Evolutionary conservation across 2,329 filamentous ascomycete species (phyloP).

Genomic region (Trichophyton benhamiae): DNA sequence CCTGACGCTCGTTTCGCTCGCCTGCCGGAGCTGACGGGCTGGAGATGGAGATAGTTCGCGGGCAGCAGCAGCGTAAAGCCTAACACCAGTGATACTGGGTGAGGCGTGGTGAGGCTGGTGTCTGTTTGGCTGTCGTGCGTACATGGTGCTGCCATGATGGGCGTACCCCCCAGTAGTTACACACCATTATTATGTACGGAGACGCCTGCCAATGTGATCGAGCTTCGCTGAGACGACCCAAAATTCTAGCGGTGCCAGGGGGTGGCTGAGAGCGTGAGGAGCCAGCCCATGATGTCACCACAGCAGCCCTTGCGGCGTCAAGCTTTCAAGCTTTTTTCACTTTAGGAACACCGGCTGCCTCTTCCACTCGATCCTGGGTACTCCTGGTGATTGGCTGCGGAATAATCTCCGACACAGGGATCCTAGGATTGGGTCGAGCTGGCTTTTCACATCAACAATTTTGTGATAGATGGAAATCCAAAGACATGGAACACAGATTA

Average conservation of each 20-base stretch:
- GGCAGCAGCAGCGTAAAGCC: too few species aligned
- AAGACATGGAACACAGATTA: background rate
- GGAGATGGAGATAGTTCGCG: too few species aligned
- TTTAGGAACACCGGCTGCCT: background rate
- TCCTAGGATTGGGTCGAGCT: background rate
- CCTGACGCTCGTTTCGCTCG: too few species aligned
- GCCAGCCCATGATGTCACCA: constrained; percentile 1
- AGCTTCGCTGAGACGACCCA: background rate
- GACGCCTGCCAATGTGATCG: background rate
- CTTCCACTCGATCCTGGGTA: constrained; percentile 5
- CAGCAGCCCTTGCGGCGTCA: background rate
- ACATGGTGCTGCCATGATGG: background rate
- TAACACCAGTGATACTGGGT: background rate
- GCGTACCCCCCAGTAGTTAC: background rate
- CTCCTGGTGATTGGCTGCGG: constrained; percentile 8
- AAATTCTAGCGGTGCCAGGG: background rate
- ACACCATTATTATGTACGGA: background rate
- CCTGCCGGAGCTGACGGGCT: too few species aligned
- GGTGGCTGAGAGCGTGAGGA: background rate
- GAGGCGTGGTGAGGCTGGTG: background rate
- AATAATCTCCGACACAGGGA: constrained; percentile 3
- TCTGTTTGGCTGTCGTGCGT: background rate
- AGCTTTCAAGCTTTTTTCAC: background rate
- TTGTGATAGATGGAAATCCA: background rate
- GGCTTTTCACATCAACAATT: background rate